A percentile compares a stretch with the other conserved stretches of the same genome.
phyloP scores from a whole-genome alignment of 1,139 yeast species.

The Candida frijolesensis region DNA sequence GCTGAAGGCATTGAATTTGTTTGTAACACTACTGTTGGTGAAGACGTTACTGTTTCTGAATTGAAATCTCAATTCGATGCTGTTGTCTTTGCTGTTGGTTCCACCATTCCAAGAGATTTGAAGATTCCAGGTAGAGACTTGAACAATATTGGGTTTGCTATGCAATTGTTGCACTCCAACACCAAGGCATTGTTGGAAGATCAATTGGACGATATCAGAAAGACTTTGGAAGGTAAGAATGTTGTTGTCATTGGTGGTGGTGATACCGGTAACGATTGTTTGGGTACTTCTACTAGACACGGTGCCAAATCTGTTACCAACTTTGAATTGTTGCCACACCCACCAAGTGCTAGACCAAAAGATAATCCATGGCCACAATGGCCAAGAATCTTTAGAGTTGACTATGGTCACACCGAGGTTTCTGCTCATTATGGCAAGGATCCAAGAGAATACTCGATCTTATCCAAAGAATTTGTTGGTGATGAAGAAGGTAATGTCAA shows the following conservation, averaged over 20 bases:
- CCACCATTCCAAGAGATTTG: constrained; percentile 95
- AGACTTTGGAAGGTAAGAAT: constrained; percentile 76
- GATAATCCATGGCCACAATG: constrained; percentile 99
- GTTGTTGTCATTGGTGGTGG: constrained; percentile 99
- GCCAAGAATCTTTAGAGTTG: constrained; percentile 97
- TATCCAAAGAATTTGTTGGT: constrained; percentile 93
- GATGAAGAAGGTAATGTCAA: constrained; percentile 93
- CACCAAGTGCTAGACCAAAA: constrained; percentile 82
- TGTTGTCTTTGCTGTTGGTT: constrained; percentile 91
- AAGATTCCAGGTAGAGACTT: constrained; percentile 91
- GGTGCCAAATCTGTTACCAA: constrained; percentile 95
- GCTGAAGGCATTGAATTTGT: constrained; percentile 89
- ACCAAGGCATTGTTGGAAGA: constrained; percentile 87
- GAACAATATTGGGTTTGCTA: constrained; percentile 89
- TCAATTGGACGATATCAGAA: constrained; percentile 74
- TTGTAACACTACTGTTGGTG: constrained; percentile 80
- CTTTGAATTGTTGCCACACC: constrained; percentile 92
- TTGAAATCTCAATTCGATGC: constrained; percentile 72
- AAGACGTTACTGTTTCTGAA: constrained; percentile 72
- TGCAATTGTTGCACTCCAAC: constrained; percentile 87
- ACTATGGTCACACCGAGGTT: constrained; percentile 96
- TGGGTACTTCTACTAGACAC: constrained; percentile 96
- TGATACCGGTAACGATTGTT: constrained; percentile 99
- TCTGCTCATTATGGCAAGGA: constrained; percentile 93
- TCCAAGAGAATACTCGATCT: constrained; percentile 94